These are phyloP conservation scores for Phytophthora idaei DNA, from an alignment of 352 stramenopile genomes.

Conservation along the genomic window DNA sequence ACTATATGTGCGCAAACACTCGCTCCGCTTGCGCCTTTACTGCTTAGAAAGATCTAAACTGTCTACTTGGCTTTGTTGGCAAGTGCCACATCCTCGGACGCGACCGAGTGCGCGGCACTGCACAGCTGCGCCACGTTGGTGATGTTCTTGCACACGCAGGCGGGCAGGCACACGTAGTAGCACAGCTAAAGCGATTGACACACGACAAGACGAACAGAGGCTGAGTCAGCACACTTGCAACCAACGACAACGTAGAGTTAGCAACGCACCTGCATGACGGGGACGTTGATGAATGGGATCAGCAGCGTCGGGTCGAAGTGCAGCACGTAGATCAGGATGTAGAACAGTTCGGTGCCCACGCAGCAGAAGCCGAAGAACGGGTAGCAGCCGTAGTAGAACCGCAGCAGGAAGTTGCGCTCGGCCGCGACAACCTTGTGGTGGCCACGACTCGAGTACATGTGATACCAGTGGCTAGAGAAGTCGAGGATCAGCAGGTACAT, in stretches of 20 bases:
- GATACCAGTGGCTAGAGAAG: constrained; percentile 98
- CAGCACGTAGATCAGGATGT: constrained; percentile 92
- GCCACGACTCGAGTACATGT: constrained; percentile 95
- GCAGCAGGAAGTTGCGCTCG: constrained; percentile 94
- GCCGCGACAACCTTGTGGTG: constrained; percentile 96
- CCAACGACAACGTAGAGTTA: neutral
- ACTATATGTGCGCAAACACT: constrained; percentile 6
- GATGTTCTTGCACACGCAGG: constrained; percentile 92
- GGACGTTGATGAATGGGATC: constrained; percentile 58
- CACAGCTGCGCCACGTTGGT: constrained; percentile 93
- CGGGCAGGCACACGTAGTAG: constrained; percentile 90
- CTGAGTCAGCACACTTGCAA: constrained; percentile 3
- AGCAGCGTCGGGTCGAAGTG: constrained; percentile 75
- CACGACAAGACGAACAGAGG: constrained; percentile 10
- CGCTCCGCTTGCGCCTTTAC: constrained; percentile 21
- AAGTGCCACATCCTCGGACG: constrained; percentile 56
- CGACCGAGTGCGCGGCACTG: constrained; percentile 84
- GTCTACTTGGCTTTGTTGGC: constrained; percentile 67
- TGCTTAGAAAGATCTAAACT: constrained; percentile 3
- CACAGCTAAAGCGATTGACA: constrained; percentile 51
- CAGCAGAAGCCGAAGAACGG: constrained; percentile 94
- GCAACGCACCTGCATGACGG: constrained; percentile 57
- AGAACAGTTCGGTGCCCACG: constrained; percentile 92
- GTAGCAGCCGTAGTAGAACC: constrained; percentile 94
- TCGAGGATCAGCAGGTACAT: constrained; percentile 94